These are phyloP conservation scores for Eucalyptus polyanthemos DNA, from an alignment of 345 rosid genomes.

Conservation along the genomic window DNA sequence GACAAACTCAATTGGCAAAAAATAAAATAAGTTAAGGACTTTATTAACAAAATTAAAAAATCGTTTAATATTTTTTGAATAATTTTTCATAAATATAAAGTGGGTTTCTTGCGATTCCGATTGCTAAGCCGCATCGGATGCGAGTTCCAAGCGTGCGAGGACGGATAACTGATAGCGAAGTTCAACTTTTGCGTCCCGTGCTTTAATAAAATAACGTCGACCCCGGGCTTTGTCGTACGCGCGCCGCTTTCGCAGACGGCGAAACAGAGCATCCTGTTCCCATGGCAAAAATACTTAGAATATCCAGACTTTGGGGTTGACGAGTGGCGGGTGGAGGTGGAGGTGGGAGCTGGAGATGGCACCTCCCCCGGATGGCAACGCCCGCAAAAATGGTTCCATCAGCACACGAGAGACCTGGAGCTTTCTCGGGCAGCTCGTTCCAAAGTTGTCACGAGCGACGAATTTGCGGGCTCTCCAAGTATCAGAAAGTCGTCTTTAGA, in stretches of 20 bases:
- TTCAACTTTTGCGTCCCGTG: not conserved
- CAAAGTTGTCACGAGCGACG: not conserved
- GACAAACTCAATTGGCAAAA: not conserved
- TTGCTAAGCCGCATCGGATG: not conserved
- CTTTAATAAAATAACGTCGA: not conserved
- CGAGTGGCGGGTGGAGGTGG: not conserved
- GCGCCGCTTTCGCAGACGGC: not conserved
- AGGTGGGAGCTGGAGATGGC: not conserved
- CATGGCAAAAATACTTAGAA: not conserved
- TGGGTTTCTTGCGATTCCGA: not conserved
- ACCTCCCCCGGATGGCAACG: not conserved
- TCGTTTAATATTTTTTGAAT: not conserved
- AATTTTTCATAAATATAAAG: too few relatives aligned
- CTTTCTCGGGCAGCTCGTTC: not conserved
- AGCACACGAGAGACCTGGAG: not conserved
- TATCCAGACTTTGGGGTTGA: not conserved
- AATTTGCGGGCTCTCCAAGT: not conserved
- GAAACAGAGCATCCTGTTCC: not conserved
- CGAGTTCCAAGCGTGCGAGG: not conserved
- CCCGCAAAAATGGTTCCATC: too few relatives aligned
- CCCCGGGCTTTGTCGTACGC: not conserved
- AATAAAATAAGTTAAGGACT: too few relatives aligned
- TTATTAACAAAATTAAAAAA: too few relatives aligned
- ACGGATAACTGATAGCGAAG: not conserved
- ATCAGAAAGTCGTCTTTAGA: not conserved